Evolutionary conservation across 176 grass and related monocot genomes (phyloP).

Genomic region (Secale cereale): DNA sequence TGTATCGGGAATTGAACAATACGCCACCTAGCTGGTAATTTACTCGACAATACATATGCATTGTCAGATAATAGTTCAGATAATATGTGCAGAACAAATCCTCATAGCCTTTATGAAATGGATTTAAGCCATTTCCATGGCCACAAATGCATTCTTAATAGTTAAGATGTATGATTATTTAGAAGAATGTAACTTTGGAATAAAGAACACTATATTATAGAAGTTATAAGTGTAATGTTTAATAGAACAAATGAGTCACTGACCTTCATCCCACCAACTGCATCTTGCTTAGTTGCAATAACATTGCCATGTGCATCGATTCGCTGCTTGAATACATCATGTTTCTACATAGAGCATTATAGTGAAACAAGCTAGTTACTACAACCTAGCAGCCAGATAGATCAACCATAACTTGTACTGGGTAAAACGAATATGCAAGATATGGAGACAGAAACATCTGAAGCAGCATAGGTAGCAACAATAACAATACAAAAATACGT

Average conservation of each 20-base stretch:
- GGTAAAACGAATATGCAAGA: neutral
- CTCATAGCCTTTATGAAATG: neutral
- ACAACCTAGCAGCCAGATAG: neutral
- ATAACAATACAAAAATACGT: constrained; percentile 28
- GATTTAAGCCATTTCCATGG: constrained; percentile 13
- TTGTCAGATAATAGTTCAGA: neutral
- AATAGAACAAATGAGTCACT: constrained; percentile 24
- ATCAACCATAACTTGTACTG: neutral
- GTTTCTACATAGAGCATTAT: constrained; percentile 58
- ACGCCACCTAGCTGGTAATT: constrained; percentile 4
- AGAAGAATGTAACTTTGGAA: neutral
- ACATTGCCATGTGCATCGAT: constrained; percentile 83
- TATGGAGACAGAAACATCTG: constrained; percentile 5
- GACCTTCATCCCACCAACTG: constrained; percentile 86
- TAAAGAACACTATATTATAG: neutral
- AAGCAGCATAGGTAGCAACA: constrained; percentile 11
- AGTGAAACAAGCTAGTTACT: constrained; percentile 14
- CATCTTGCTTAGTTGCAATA: constrained; percentile 83
- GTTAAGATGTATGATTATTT: neutral
- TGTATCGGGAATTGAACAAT: constrained; percentile 9
- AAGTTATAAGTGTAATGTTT: neutral
- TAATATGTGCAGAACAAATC: constrained; percentile 14
- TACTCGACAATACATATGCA: neutral
- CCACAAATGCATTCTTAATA: neutral
- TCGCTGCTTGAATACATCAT: constrained; percentile 91